Evolutionary conservation across 148 eudicot genomes (phyloP).

Genomic region (Polygonum maritimum): DNA sequence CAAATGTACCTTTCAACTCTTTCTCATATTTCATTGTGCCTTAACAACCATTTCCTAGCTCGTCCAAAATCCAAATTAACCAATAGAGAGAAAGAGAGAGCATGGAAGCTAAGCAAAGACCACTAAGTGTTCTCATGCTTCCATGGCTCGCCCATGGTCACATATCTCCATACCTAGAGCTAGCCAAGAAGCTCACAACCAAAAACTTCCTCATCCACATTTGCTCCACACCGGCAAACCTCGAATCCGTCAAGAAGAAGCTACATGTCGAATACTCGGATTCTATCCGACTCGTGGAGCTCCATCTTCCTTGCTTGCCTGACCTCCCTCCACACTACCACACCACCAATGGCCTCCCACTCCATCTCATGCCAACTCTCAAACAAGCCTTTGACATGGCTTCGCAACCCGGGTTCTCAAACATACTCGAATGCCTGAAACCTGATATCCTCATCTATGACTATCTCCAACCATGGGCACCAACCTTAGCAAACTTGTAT

Average conservation of each 20-base stretch:
- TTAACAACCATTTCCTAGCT: neutral
- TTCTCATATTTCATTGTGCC: too few relatives aligned
- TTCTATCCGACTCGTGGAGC: constrained; percentile 16
- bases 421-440: constrained; percentile 6
- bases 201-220: constrained; percentile 15
- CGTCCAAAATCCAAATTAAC: neutral
- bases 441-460: constrained; percentile 26
- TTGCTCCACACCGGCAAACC: constrained; percentile 21
- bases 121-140: constrained; percentile 10
- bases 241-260: constrained; percentile 14
- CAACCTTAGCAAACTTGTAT: constrained; percentile 5
- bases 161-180: constrained; percentile 20
- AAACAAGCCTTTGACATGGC: constrained; percentile 16
- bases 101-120: constrained; percentile 11
- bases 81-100: neutral
- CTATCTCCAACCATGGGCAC: constrained; percentile 21
- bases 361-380: constrained; percentile 21
- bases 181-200: constrained; percentile 21
- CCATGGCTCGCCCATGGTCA: constrained; percentile 20
- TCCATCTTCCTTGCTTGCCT: constrained; percentile 18
- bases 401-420: constrained; percentile 5
- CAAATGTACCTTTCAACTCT: too few relatives aligned
- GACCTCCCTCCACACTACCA: constrained; percentile 27
- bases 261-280: constrained; percentile 2
- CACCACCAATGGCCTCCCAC: constrained; percentile 28